These are phyloP conservation scores for Puccinia brachypodii DNA, from an alignment of 1,284 basidiomycete genomes.

Conservation along the genomic window DNA sequence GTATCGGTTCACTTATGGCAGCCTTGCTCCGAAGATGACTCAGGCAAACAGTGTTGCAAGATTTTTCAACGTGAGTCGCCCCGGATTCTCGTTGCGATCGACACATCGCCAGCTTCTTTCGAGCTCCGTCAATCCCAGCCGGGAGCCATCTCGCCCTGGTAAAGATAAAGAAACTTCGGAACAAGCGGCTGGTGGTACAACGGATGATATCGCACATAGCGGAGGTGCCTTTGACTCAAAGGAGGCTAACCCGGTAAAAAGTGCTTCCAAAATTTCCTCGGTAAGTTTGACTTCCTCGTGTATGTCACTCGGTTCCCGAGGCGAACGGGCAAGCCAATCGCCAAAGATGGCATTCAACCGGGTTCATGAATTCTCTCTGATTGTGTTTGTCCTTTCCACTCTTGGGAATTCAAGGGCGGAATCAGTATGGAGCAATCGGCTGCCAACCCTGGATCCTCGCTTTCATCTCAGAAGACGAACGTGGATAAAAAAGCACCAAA, in stretches of 20 bases:
- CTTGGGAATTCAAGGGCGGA: neutral
- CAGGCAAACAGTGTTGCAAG: neutral
- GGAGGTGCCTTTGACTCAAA: slow-evolving; percentile 21
- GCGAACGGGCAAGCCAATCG: too few species aligned
- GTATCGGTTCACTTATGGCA: neutral
- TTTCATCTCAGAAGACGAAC: neutral
- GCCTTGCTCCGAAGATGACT: neutral
- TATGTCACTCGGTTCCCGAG: neutral
- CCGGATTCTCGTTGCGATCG: neutral
- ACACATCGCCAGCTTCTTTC: neutral
- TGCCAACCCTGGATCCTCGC: neutral
- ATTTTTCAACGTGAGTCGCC: neutral
- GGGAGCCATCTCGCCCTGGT: neutral
- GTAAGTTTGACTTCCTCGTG: neutral
- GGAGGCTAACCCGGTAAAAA: slow-evolving; percentile 1
- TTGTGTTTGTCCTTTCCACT: neutral
- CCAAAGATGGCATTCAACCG: neutral
- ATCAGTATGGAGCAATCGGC: slow-evolving; percentile 22
- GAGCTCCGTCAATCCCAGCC: neutral
- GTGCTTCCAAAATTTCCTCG: slow-evolving; percentile 7
- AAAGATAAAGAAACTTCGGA: slow-evolving; percentile 29
- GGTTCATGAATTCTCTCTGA: neutral
- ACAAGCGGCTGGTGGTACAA: slow-evolving; percentile 8
- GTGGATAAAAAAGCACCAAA: slow-evolving; percentile 16
- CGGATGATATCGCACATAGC: slow-evolving; percentile 42